These are phyloP conservation scores for Gossypium thurberi DNA, from an alignment of 345 rosid species.

Conservation along the genomic window DNA sequence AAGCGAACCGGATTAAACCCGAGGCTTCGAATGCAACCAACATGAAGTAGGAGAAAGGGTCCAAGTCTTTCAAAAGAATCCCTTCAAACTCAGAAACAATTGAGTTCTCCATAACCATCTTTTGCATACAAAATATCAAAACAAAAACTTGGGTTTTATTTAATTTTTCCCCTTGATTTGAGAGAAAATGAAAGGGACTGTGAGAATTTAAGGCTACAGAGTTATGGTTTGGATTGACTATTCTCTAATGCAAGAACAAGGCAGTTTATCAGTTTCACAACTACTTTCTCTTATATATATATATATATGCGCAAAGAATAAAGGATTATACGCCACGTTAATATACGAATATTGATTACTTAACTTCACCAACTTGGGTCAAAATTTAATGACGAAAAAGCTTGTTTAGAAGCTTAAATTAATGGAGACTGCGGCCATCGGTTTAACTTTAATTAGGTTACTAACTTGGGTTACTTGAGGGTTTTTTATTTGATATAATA, in stretches of 20 bases:
- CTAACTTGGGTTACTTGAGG: constrained; percentile 13
- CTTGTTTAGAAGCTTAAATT: constrained; percentile 12
- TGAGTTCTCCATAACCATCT: constrained; percentile 28
- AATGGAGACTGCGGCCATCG: neutral
- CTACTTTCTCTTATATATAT: constrained; percentile 23
- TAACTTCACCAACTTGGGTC: constrained; percentile 53
- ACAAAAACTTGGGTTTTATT: neutral
- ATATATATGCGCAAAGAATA: constrained; percentile 29
- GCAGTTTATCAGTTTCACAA: constrained; percentile 66
- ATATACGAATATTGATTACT: constrained; percentile 47
- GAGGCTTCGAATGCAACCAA: constrained; percentile 83
- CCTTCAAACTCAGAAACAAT: constrained; percentile 84
- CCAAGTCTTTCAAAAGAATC: constrained; percentile 46
- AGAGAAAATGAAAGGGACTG: neutral
- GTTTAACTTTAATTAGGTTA: constrained; percentile 30
- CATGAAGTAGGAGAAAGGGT: constrained; percentile 83
- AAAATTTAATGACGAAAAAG: constrained; percentile 5
- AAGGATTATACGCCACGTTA: constrained; percentile 40
- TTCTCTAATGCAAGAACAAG: constrained; percentile 25
- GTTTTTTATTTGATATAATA: neutral
- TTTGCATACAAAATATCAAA: neutral
- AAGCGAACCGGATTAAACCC: constrained; percentile 61
- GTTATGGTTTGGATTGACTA: constrained; percentile 38
- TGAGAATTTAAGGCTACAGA: constrained; percentile 9
- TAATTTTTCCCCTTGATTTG: constrained; percentile 7